A percentile compares a stretch with the other conserved stretches of the same genome.
Conservation (phyloP, 106 monocot species). For the Cymbidium sinense region DNA sequence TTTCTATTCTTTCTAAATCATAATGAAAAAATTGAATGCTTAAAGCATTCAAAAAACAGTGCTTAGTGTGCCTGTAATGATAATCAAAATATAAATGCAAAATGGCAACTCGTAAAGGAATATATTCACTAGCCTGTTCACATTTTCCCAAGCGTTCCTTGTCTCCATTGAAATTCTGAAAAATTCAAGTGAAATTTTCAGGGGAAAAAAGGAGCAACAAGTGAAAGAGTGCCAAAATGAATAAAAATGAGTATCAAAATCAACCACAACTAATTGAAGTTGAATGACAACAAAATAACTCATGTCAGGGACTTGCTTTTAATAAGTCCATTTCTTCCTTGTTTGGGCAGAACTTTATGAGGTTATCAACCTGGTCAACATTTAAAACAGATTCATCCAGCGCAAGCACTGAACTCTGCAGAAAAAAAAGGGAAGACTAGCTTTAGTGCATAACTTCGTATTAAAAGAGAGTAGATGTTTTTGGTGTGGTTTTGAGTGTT, state of each 20-base stretch:
- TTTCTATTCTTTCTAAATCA: background rate
- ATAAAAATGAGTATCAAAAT: background rate
- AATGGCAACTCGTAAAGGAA: background rate
- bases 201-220: background rate
- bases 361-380: constrained; percentile 88
- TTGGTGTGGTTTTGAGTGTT: background rate
- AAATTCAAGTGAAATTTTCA: constrained; percentile 7
- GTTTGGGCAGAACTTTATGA: constrained; percentile 92
- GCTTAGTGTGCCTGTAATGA: background rate
- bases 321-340: constrained; percentile 92
- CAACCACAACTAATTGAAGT: background rate
- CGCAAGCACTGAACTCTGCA: constrained; percentile 75
- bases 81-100: background rate
- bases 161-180: constrained; percentile 70
- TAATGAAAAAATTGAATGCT: background rate
- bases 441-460: background rate
- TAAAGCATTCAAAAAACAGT: background rate
- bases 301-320: constrained; percentile 40
- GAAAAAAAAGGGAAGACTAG: background rate
- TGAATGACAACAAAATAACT: background rate
- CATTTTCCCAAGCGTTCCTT: constrained; percentile 89
- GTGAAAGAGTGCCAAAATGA: background rate
- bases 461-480: background rate
- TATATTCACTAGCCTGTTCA: constrained; percentile 63
- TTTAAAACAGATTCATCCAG: constrained; percentile 88